These are phyloP conservation scores for Rhizopogon roseolus DNA, from an alignment of 768 basidiomycete species.

Conservation along the genomic window DNA sequence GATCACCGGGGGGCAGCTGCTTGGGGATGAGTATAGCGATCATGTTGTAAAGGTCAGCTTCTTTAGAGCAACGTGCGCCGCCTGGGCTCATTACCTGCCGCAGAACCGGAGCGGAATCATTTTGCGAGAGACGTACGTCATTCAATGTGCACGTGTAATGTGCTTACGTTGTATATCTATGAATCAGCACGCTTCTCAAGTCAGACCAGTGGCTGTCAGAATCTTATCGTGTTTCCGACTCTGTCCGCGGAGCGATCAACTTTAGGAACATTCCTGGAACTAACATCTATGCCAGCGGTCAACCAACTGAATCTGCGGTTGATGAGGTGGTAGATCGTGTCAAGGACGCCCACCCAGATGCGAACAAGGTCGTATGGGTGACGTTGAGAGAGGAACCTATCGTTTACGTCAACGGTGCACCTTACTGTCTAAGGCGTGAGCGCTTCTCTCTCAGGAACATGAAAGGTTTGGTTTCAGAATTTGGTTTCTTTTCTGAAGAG, in stretches of 20 bases:
- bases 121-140: slow-evolving; percentile 72
- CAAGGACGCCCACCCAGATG: slow-evolving; percentile 52
- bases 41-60: slow-evolving; percentile 79
- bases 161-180: neutral
- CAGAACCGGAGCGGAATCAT: slow-evolving; percentile 94
- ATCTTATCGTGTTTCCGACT: slow-evolving; percentile 58
- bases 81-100: neutral
- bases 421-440: slow-evolving; percentile 86
- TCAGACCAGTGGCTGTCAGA: slow-evolving; percentile 88
- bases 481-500: neutral
- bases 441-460: slow-evolving; percentile 88
- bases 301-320: slow-evolving; percentile 85
- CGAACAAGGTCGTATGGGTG: slow-evolving; percentile 78
- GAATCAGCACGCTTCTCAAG: slow-evolving; percentile 73
- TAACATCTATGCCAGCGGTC: slow-evolving; percentile 88
- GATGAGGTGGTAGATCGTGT: slow-evolving; percentile 70
- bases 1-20: slow-evolving; percentile 75
- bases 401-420: slow-evolving; percentile 88
- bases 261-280: slow-evolving; percentile 82
- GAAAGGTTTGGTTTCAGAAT: slow-evolving; percentile 53
- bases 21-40: slow-evolving; percentile 94
- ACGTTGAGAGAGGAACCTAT: slow-evolving; percentile 91
- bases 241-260: slow-evolving; percentile 90
- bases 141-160: slow-evolving; percentile 1
- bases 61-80: neutral